phyloP scores from a whole-genome alignment of 495 filamentous ascomycete species.

The Daldinia caldariorum region DNA sequence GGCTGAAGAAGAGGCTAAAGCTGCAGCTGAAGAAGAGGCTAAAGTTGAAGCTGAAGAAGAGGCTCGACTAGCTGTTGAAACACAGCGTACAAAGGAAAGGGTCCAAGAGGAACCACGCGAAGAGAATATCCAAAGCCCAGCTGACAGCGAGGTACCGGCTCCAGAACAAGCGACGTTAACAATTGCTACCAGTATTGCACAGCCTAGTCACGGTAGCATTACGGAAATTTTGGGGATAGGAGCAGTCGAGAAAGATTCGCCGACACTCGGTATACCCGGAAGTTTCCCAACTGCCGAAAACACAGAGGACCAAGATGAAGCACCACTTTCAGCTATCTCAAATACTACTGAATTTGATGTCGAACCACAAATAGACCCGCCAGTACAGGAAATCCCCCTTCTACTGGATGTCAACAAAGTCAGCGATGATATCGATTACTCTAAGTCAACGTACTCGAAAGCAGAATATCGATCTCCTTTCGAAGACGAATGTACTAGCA shows the following conservation, averaged over 20 bases:
- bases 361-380: conserved; percentile 72
- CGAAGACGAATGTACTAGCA: conserved; percentile 51
- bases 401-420: conserved; percentile 41
- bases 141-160: conserved; percentile 22
- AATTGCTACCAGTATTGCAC: conserved; percentile 43
- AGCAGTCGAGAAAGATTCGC: conserved; percentile 63
- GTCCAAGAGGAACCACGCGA: conserved; percentile 21
- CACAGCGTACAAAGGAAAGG: conserved; percentile 24
- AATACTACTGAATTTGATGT: conserved; percentile 75
- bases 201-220: conserved; percentile 26
- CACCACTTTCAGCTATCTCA: conserved; percentile 62
- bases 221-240: conserved; percentile 12
- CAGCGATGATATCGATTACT: conserved; percentile 14
- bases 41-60: conserved; percentile 13
- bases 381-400: conserved; percentile 40
- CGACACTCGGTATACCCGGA: conserved; percentile 73
- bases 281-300: conserved; percentile 55
- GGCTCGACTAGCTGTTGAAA: conserved; percentile 11
- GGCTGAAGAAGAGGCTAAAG: conserved; percentile 41
- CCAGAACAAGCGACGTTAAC: conserved; percentile 44
- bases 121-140: conserved; percentile 19
- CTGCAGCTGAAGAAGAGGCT: conserved; percentile 18
- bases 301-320: conserved; percentile 52
- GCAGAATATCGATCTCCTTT: conserved; percentile 53
- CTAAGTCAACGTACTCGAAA: conserved; percentile 38